A percentile compares a stretch with the other conserved stretches of the same genome.
Evolutionary conservation across 495 filamentous ascomycete species (phyloP).

Genomic region (Venustampulla echinocandica): DNA sequence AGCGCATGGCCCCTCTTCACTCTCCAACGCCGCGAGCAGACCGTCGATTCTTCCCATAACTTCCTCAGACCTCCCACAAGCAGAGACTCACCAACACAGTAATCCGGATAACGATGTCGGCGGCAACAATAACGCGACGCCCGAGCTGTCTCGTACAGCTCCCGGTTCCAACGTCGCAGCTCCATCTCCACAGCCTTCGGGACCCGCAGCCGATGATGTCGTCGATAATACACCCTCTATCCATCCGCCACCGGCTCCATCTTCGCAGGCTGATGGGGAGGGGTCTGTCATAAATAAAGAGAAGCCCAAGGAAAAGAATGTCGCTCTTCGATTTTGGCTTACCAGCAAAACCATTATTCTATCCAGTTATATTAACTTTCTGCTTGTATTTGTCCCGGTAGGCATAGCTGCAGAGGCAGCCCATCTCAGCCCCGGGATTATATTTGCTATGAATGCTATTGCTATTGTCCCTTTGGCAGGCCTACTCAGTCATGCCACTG

Average conservation of each 20-base stretch:
- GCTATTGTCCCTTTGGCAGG: slow-evolving; percentile 78
- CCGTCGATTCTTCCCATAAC: slow-evolving; percentile 30
- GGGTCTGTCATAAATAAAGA: slow-evolving; percentile 42
- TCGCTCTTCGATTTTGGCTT: slow-evolving; percentile 39
- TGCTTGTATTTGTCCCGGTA: slow-evolving; percentile 67
- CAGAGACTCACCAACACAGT: no score
- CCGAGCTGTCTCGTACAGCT: no score
- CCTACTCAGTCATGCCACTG: slow-evolving; percentile 73
- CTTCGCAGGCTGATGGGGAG: slow-evolving; percentile 47
- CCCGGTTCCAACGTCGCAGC: no score
- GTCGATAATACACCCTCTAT: slow-evolving; percentile 27
- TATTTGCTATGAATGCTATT: slow-evolving; percentile 76
- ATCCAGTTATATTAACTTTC: slow-evolving; percentile 67
- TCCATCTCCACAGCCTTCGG: no score
- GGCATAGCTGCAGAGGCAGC: slow-evolving; percentile 59
- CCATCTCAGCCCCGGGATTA: slow-evolving; percentile 21
- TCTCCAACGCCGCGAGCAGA: slow-evolving; percentile 28
- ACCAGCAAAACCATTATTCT: slow-evolving; percentile 47
- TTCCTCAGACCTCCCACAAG: no score
- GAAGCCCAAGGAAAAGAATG: slow-evolving; percentile 31
- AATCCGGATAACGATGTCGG: no score
- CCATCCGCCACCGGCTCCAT: slow-evolving; percentile 36
- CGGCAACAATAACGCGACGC: no score
- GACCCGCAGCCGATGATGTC: slow-evolving; percentile 26
- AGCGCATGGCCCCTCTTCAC: slow-evolving; percentile 41